These are phyloP conservation scores for Thraustochytrium striatum DNA, from an alignment of 352 stramenopile species.

Conservation along the genomic window DNA sequence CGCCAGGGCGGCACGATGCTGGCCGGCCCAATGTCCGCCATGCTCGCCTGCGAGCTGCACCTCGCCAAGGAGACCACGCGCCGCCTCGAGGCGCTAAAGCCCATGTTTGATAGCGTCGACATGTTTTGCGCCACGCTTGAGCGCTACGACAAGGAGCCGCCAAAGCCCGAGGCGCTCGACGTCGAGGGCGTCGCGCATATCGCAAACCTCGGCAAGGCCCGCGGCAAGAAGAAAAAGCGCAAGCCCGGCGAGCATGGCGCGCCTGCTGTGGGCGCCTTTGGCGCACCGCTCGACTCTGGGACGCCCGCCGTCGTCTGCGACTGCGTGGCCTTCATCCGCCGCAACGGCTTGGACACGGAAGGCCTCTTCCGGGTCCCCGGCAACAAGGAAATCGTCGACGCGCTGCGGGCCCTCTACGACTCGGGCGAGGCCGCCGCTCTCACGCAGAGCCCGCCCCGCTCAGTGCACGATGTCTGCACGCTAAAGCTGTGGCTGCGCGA, in stretches of 20 bases:
- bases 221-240: not conserved
- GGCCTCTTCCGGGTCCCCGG: constrained; percentile 41
- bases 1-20: not conserved
- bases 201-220: constrained; percentile 7
- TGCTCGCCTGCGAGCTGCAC: constrained; percentile 33
- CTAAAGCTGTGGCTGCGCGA: constrained; percentile 41
- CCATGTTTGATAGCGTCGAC: constrained; percentile 38
- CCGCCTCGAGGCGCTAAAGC: constrained; percentile 29
- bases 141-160: constrained; percentile 42
- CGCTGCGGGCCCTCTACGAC: constrained; percentile 20
- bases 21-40: constrained; percentile 22
- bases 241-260: not conserved
- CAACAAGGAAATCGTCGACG: constrained; percentile 25
- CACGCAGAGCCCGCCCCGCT: not conserved
- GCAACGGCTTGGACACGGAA: constrained; percentile 24
- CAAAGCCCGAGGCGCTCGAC: not conserved
- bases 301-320: constrained; percentile 41
- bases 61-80: not conserved
- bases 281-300: not conserved
- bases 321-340: constrained; percentile 39
- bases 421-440: not conserved
- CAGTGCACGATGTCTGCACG: constrained; percentile 13
- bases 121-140: constrained; percentile 9
- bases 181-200: constrained; percentile 38
- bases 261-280: constrained; percentile 44